phyloP scores from a whole-genome alignment of 768 basidiomycete species.

The Mycena latifolia region DNA sequence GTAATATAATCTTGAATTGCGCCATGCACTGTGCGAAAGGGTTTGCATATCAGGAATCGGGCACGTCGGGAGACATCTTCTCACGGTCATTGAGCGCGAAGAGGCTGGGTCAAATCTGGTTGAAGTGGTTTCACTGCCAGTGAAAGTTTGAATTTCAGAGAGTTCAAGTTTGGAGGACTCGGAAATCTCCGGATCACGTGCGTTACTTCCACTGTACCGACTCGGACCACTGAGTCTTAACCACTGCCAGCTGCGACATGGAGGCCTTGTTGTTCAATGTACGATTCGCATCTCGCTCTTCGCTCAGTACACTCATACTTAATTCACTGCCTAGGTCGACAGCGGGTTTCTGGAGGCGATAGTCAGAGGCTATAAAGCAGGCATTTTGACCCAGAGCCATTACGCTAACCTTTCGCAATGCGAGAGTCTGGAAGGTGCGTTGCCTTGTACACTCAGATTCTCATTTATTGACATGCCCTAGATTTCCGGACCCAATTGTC shows the following conservation, averaged over 20 bases:
- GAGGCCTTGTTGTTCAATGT: constrained; percentile 94
- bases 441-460: background rate
- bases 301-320: constrained; percentile 19
- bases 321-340: constrained; percentile 65
- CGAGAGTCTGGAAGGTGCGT: constrained; percentile 93
- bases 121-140: too few species aligned
- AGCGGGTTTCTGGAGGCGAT: constrained; percentile 85
- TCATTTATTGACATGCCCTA: constrained; percentile 43
- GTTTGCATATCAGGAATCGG: background rate
- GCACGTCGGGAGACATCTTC: too few species aligned
- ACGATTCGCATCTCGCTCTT: constrained; percentile 35
- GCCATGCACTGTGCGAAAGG: constrained; percentile 36
- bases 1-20: constrained; percentile 35
- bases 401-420: constrained; percentile 97
- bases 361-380: constrained; percentile 93
- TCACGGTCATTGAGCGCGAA: too few species aligned
- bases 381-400: constrained; percentile 88
- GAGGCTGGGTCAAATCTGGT: too few species aligned
- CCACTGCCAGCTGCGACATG: constrained; percentile 57
- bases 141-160: too few species aligned
- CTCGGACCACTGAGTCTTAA: too few species aligned
- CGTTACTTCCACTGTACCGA: too few species aligned
- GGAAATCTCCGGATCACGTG: too few species aligned
- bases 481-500: constrained; percentile 97
- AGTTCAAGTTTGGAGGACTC: too few species aligned